These are phyloP conservation scores for Albugo laibachii DNA, from an alignment of 352 stramenopile species.

Conservation along the genomic window DNA sequence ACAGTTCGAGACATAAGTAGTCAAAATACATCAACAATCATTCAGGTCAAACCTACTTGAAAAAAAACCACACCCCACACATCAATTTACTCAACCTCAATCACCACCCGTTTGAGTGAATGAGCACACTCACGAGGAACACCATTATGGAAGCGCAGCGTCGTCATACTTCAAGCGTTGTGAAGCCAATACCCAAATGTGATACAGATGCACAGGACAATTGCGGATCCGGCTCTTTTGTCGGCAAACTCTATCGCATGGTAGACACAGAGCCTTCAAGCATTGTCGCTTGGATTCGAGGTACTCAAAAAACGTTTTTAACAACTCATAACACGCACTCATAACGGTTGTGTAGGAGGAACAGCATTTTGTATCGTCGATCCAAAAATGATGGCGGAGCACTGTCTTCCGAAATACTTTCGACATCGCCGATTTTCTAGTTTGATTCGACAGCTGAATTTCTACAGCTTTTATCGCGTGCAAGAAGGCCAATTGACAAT, in stretches of 20 bases:
- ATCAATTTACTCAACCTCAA: background rate
- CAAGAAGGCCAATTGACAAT: constrained; percentile 71
- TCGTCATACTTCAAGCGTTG: constrained; percentile 1
- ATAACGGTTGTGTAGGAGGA: constrained; percentile 20
- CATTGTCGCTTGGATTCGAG: constrained; percentile 69
- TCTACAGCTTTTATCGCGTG: constrained; percentile 85
- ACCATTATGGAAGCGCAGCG: background rate
- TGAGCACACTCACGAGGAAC: too few relatives aligned
- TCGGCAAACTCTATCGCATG: constrained; percentile 75
- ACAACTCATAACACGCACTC: background rate
- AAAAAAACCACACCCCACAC: too few relatives aligned
- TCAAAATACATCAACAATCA: background rate
- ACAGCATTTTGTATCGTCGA: constrained; percentile 82
- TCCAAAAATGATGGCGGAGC: constrained; percentile 73
- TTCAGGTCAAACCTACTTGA: too few relatives aligned
- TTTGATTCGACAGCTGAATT: constrained; percentile 82
- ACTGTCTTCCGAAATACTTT: constrained; percentile 83
- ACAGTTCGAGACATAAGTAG: background rate
- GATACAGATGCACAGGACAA: background rate
- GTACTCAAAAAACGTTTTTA: constrained; percentile 5
- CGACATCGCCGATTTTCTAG: constrained; percentile 76
- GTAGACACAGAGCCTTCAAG: constrained; percentile 57
- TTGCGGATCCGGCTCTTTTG: constrained; percentile 39
- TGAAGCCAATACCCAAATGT: constrained; percentile 21
- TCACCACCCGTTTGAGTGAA: background rate